phyloP scores from a whole-genome alignment of 2,329 filamentous ascomycete genomes.

The Byssoonygena ceratinophila region DNA sequence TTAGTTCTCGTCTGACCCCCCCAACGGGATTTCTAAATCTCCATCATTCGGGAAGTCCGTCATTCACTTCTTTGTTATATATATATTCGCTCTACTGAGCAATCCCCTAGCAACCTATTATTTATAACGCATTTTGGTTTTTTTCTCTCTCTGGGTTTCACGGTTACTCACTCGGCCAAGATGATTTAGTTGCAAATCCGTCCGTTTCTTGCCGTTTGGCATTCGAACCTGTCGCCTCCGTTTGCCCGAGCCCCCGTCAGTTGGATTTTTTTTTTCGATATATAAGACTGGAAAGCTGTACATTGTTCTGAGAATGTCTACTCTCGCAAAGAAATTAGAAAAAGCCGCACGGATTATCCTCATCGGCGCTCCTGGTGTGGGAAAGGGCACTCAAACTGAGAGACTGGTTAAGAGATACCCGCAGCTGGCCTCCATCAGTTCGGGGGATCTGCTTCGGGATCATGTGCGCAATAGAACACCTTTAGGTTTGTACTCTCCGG shows the following conservation, averaged over 20 bases:
- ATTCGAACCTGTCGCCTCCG: neutral
- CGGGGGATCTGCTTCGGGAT: conserved; percentile 79
- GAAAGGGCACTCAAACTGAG: conserved; percentile 92
- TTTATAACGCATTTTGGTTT: neutral
- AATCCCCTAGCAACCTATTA: neutral
- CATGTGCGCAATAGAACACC: conserved; percentile 85
- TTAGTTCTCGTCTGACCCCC: neutral
- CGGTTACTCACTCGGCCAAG: neutral
- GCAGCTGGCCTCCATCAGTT: conserved; percentile 82
- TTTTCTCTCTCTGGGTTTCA: neutral
- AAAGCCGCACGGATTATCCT: conserved; percentile 87
- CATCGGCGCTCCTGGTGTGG: conserved; percentile 89
- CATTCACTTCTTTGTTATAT: neutral
- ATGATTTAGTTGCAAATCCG: conserved; percentile 2
- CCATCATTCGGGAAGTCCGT: neutral
- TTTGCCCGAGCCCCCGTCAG: neutral
- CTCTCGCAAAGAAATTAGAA: conserved; percentile 45
- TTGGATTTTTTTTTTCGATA: too few relatives aligned
- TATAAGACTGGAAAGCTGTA: too few relatives aligned
- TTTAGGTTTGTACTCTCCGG: conserved; percentile 50
- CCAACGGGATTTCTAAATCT: neutral
- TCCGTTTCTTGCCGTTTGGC: neutral
- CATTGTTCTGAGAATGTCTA: conserved; percentile 10
- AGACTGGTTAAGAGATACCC: conserved; percentile 77
- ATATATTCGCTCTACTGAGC: neutral